A percentile compares a stretch with the other conserved stretches of the same genome.
These are phyloP conservation scores for Rhazya stricta DNA, from an alignment of 257 asterid species.

Conservation along the genomic window DNA sequence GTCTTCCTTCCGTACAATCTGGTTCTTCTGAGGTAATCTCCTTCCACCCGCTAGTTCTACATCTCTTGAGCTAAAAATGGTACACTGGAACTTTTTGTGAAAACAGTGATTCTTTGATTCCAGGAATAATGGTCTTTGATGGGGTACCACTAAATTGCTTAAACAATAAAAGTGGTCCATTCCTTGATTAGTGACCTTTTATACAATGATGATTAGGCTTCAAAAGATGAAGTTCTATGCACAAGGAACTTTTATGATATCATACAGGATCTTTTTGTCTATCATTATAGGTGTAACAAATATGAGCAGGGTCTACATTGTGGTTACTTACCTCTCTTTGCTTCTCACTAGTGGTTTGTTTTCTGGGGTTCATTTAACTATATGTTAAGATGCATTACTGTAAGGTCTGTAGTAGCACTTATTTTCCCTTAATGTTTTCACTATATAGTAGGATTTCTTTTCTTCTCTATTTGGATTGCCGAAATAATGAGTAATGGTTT, in stretches of 20 bases:
- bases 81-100: neutral
- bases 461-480: neutral
- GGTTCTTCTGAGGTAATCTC: neutral
- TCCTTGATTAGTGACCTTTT: neutral
- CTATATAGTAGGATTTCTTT: neutral
- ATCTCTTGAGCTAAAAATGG: neutral
- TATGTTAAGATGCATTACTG: neutral
- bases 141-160: neutral
- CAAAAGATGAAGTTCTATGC: neutral
- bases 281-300: neutral
- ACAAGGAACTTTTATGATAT: neutral
- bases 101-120: neutral
- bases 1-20: neutral
- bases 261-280: neutral
- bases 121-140: neutral
- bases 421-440: neutral
- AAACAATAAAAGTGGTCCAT: neutral
- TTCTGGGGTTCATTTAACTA: neutral
- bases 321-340: neutral
- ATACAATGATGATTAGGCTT: neutral
- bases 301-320: neutral
- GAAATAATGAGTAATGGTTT: neutral
- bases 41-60: neutral
- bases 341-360: neutral
- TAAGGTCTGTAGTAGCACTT: neutral